These are phyloP conservation scores for Zymoseptoria brevis DNA, from an alignment of 2,329 filamentous ascomycete genomes.

Conservation along the genomic window DNA sequence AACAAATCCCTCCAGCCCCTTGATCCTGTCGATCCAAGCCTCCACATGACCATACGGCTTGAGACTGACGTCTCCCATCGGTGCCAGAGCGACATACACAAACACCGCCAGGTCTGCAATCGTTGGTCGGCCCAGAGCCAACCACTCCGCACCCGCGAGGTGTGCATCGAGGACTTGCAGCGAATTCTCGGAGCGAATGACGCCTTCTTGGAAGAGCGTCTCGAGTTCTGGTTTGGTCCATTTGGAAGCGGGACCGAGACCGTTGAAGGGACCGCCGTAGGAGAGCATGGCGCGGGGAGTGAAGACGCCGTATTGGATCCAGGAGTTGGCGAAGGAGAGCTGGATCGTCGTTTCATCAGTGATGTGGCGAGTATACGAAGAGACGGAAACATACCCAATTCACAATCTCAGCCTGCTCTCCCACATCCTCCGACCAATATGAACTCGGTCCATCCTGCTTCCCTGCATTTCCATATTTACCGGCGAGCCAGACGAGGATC, in stretches of 20 bases:
- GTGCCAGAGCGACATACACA: constrained; percentile 17
- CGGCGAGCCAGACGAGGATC: constrained; percentile 5
- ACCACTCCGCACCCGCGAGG: constrained; percentile 1
- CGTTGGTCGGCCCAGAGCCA: constrained; percentile 9
- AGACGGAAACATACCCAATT: background rate
- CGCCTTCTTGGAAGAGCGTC: constrained; percentile 30
- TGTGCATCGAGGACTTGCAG: constrained; percentile 5
- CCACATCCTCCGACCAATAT: constrained; percentile 4
- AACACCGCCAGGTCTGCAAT: constrained; percentile 17
- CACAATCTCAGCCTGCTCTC: constrained; percentile 8
- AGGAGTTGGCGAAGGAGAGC: constrained; percentile 7
- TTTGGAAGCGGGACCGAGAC: constrained; percentile 42
- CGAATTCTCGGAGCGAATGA: constrained; percentile 10
- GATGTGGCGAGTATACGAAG: background rate
- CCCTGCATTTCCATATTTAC: background rate
- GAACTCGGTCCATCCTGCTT: background rate
- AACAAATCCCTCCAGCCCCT: constrained; percentile 7
- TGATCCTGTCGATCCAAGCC: constrained; percentile 6
- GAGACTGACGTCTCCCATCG: constrained; percentile 17
- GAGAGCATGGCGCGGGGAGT: constrained; percentile 18
- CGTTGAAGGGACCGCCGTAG: constrained; percentile 14
- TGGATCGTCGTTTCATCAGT: background rate
- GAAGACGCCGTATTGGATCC: constrained; percentile 10
- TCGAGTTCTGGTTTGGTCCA: constrained; percentile 49
- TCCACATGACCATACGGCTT: constrained; percentile 7